Evolutionary conservation across 495 filamentous ascomycete species (phyloP), one percentile per base, ranked within the genome.

Genomic region (Zalerion maritima): DNA sequence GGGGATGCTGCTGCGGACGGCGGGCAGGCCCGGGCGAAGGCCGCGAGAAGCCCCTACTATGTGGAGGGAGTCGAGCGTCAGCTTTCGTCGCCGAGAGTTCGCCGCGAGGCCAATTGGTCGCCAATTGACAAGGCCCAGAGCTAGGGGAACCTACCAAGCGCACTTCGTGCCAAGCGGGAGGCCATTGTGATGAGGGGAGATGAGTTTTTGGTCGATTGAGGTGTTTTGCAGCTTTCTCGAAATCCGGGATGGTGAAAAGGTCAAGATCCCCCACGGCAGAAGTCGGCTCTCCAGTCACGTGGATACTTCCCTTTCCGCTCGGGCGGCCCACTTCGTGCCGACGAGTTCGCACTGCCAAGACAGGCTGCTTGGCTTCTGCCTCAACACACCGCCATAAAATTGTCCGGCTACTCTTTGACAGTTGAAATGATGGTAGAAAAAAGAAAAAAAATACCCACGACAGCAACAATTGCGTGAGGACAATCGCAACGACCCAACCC

Each of bases 91-190:
- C 42, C 22, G 41, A 42, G 42, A 42, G 38, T 35, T 43, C 40
- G 24, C 32, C 28, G 11, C n/a, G 37, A 30, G 26, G 34, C 37
- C 45, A 48, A 48, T 50, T 41, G 37, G 39, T 26, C 19, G 24
- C 24, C 41, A 45, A 47, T 38, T 35, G 35, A 24, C 35, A 11
- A 13, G 12, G 11, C 12, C 14, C 18, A 18, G n/a, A 27, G 33
- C 29, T 31, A 24, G 17, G 22, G 21, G 12, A 31, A 69, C 83
- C 62, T 73, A 93, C 85, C 81, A 59, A 84, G 60, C 62, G 82
- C 81, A 68, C 69, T 82, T 71, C 78, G 81, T 71, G 78, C 81
- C 59, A 94, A 65, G 66, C 84, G 81, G 56, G 83, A 89, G 68
- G 83, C 84, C 86, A 94, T 94, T 78, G 68, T 75, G 69, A 57